A percentile compares a stretch with the other conserved stretches of the same genome.
Conservation (phyloP, 192 early-diverging fungal genomes). For the Backusella psychrophila region DNA sequence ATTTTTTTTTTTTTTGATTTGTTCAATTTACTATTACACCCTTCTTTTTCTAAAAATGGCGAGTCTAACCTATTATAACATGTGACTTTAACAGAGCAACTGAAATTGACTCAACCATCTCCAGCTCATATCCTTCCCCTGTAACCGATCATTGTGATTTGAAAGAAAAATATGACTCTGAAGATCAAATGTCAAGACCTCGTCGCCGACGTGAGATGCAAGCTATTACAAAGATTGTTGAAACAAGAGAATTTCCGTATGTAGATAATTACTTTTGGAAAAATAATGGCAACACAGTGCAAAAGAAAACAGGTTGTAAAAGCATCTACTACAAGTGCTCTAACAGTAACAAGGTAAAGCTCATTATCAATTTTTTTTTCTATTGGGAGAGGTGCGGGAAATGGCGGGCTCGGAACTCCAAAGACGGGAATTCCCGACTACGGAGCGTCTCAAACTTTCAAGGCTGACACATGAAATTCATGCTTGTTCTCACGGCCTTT, state of each 20-base stretch:
- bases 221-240: slow-evolving; percentile 60
- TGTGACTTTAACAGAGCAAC: background rate
- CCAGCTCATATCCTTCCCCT: slow-evolving; percentile 18
- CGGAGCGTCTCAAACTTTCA: background rate
- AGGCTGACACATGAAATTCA: slow-evolving; percentile 24
- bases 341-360: slow-evolving; percentile 48
- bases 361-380: slow-evolving; percentile 8
- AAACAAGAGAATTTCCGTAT: slow-evolving; percentile 48
- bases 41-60: slow-evolving; percentile 6
- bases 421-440: slow-evolving; percentile 16
- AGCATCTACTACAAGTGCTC: slow-evolving; percentile 63
- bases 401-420: slow-evolving; percentile 15
- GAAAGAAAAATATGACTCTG: background rate
- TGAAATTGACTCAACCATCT: background rate
- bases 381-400: slow-evolving; percentile 15
- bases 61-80: background rate
- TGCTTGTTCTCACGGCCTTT: slow-evolving; percentile 16
- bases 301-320: slow-evolving; percentile 56
- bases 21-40: slow-evolving; percentile 1
- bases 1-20: slow-evolving; percentile 3
- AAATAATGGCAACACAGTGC: slow-evolving; percentile 60
- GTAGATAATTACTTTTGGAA: slow-evolving; percentile 55
- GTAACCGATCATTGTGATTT: slow-evolving; percentile 15
- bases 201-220: slow-evolving; percentile 60
- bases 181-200: slow-evolving; percentile 23